Evolutionary conservation across 2,329 filamentous ascomycete species (phyloP).

Genomic region (Pseudocercospora ulei): DNA sequence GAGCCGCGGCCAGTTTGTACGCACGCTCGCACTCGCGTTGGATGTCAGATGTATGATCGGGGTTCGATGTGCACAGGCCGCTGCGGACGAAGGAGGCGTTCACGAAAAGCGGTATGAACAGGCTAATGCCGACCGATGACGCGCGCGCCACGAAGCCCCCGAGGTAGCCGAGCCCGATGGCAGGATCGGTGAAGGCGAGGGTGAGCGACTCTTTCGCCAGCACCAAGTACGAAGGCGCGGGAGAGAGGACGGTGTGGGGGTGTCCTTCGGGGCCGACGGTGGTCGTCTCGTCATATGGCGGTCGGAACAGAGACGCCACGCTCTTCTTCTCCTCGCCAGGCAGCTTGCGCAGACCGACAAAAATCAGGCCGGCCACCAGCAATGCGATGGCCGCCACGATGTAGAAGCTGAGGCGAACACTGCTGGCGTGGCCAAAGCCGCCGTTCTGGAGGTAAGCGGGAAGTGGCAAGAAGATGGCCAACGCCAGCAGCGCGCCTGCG

Average conservation of each 20-base stretch:
- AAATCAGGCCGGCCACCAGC: constrained; percentile 62
- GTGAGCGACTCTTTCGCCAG: constrained; percentile 38
- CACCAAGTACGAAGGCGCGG: constrained; percentile 48
- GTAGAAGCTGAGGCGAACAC: constrained; percentile 79
- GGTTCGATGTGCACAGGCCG: constrained; percentile 59
- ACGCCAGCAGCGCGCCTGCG: constrained; percentile 75
- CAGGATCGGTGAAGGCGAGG: constrained; percentile 63
- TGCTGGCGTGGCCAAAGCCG: constrained; percentile 61
- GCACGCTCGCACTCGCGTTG: constrained; percentile 77
- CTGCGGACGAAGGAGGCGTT: constrained; percentile 80
- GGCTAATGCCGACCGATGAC: constrained; percentile 85
- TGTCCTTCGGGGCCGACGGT: constrained; percentile 23
- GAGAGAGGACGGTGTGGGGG: constrained; percentile 29
- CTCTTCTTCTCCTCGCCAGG: constrained; percentile 70
- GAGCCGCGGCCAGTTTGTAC: constrained; percentile 74
- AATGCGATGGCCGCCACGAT: constrained; percentile 67
- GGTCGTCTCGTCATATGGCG: constrained; percentile 29
- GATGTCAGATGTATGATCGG: constrained; percentile 48
- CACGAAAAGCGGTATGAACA: constrained; percentile 87
- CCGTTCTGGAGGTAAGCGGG: constrained; percentile 67
- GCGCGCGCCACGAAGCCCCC: constrained; percentile 91
- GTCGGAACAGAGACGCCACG: constrained; percentile 42
- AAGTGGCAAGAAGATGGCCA: constrained; percentile 73
- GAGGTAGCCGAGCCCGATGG: constrained; percentile 78
- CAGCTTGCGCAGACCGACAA: constrained; percentile 60